These are phyloP conservation scores for Atkinsonella hypoxylon DNA, from an alignment of 2,329 filamentous ascomycete genomes.

Conservation along the genomic window DNA sequence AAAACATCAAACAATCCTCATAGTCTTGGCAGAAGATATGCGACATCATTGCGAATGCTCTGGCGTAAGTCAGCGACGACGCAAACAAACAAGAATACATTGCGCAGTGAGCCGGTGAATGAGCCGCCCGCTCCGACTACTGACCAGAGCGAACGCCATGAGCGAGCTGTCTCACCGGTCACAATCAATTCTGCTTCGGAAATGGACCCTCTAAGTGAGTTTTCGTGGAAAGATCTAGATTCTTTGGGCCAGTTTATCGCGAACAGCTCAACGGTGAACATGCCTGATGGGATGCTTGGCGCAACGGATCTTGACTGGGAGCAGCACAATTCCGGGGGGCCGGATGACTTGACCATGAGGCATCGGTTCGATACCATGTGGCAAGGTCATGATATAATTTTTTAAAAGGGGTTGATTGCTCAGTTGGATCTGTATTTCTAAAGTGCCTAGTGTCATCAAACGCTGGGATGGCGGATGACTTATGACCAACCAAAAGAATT, in stretches of 20 bases:
- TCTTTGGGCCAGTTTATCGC: conserved; percentile 43
- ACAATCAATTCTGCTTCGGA: conserved; percentile 14
- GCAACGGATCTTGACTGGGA: conserved; percentile 16
- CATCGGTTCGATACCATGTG: conserved; percentile 12
- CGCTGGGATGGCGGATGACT: not conserved
- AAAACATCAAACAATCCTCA: conserved; percentile 45
- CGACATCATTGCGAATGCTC: conserved; percentile 45
- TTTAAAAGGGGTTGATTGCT: not conserved
- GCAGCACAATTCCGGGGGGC: conserved; percentile 12
- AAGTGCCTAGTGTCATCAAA: no score
- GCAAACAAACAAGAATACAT: not conserved
- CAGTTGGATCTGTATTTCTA: not conserved
- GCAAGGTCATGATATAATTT: conserved; percentile 13
- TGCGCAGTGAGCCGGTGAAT: conserved; percentile 4
- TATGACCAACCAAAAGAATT: no score
- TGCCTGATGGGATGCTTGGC: conserved; percentile 15
- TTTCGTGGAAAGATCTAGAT: conserved; percentile 50
- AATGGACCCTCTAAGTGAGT: conserved; percentile 38
- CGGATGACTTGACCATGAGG: conserved; percentile 11
- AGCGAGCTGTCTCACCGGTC: not conserved
- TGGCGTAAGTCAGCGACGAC: conserved; percentile 35
- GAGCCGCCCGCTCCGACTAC: conserved; percentile 14
- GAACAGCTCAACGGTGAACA: conserved; percentile 12
- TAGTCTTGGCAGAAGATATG: conserved; percentile 49
- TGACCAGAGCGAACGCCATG: conserved; percentile 12